These are phyloP conservation scores for Persicaria tinctoria DNA, from an alignment of 148 eudicot genomes.

Conservation along the genomic window DNA sequence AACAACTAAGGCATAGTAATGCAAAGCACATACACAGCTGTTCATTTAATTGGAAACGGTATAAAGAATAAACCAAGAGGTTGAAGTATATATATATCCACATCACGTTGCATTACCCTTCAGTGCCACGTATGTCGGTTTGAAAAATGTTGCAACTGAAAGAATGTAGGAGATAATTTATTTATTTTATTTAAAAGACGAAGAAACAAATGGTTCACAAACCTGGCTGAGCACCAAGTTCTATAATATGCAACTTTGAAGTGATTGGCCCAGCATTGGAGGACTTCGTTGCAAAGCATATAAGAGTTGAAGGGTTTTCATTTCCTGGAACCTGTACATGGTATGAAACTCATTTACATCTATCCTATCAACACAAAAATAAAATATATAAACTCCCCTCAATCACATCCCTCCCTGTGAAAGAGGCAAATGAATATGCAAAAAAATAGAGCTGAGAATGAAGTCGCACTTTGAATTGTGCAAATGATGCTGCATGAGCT, in stretches of 20 bases:
- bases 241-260: slow-evolving; percentile 90
- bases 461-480: slow-evolving; percentile 53
- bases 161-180: background rate
- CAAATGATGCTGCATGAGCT: slow-evolving; percentile 98
- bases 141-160: background rate
- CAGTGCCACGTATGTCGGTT: background rate
- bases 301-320: slow-evolving; percentile 81
- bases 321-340: slow-evolving; percentile 68
- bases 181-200: background rate
- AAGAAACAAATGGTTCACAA: background rate
- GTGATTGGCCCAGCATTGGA: slow-evolving; percentile 82
- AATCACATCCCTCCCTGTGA: background rate
- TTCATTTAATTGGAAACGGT: background rate
- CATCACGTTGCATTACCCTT: background rate
- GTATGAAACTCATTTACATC: background rate
- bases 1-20: background rate
- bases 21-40: background rate
- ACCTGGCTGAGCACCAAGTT: slow-evolving; percentile 99
- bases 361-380: background rate
- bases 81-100: background rate
- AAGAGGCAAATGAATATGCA: slow-evolving; percentile 5
- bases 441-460: slow-evolving; percentile 4
- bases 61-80: background rate
- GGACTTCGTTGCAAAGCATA: slow-evolving; percentile 84
- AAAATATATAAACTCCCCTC: background rate